Conservation (phyloP, 2,329 filamentous ascomycete genomes). For the Arthrobotrys iridis region DNA sequence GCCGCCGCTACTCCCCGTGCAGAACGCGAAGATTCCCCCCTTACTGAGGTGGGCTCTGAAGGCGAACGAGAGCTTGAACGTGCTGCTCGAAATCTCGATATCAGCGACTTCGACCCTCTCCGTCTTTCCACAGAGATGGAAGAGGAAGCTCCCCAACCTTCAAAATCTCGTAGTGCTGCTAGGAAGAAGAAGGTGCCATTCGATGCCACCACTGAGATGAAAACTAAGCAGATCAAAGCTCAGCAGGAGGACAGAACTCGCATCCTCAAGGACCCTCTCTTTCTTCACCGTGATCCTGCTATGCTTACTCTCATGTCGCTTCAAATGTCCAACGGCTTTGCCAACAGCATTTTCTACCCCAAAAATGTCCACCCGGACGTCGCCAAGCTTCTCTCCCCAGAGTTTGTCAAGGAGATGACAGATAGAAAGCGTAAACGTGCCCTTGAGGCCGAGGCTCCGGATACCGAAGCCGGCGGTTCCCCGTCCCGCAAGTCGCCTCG, state of each 20-base stretch:
- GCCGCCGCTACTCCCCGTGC: slow-evolving; percentile 31
- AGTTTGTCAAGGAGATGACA: slow-evolving; percentile 77
- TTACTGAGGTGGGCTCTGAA: slow-evolving; percentile 58
- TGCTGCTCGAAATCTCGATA: slow-evolving; percentile 45
- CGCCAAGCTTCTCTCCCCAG: slow-evolving; percentile 87
- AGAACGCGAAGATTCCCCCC: slow-evolving; percentile 56
- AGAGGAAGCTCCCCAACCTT: slow-evolving; percentile 62
- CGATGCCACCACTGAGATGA: slow-evolving; percentile 74
- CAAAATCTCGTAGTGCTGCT: slow-evolving; percentile 75
- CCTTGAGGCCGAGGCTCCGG: slow-evolving; percentile 38
- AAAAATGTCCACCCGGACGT: slow-evolving; percentile 73
- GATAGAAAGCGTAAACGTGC: slow-evolving; percentile 89
- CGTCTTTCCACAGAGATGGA: slow-evolving; percentile 63
- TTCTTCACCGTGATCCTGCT: slow-evolving; percentile 86
- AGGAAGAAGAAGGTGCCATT: slow-evolving; percentile 84
- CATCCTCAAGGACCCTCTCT: slow-evolving; percentile 83
- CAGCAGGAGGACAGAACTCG: slow-evolving; percentile 86
- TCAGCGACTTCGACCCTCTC: slow-evolving; percentile 54
- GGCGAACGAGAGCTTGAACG: slow-evolving; percentile 52
- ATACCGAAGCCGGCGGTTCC: slow-evolving; percentile 40
- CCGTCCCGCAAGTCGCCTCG: slow-evolving; percentile 73
- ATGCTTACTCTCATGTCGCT: slow-evolving; percentile 88
- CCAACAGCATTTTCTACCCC: slow-evolving; percentile 64
- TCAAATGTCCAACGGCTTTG: slow-evolving; percentile 89
- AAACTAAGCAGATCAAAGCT: slow-evolving; percentile 75